Conservation (phyloP, 441 rosid species). For the Flueggea neowawraea region DNA sequence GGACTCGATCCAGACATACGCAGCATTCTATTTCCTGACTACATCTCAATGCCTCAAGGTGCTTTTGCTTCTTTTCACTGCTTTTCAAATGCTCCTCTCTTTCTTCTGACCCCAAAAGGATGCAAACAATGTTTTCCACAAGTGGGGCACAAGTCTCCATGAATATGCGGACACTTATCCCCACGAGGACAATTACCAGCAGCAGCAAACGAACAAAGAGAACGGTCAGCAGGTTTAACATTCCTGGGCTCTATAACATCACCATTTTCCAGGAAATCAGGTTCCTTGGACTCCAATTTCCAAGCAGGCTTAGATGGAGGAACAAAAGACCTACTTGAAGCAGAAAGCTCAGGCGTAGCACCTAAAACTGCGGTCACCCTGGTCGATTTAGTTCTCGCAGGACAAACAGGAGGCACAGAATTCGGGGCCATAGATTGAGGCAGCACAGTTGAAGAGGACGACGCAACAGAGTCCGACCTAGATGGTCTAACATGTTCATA, state of each 20-base stretch:
- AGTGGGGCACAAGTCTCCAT: conserved; percentile 80
- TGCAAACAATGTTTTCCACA: conserved; percentile 91
- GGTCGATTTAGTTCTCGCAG: conserved; percentile 26
- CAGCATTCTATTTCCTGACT: conserved; percentile 72
- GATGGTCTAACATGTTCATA: conserved; percentile 77
- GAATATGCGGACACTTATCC: conserved; percentile 79
- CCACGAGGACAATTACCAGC: conserved; percentile 89
- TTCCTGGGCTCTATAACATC: conserved; percentile 33
- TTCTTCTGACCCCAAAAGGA: conserved; percentile 81
- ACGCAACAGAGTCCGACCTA: conserved; percentile 41
- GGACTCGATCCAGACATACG: conserved; percentile 78
- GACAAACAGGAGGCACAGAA: conserved; percentile 20
- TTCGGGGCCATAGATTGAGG: conserved; percentile 27
- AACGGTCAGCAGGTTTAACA: conserved; percentile 45
- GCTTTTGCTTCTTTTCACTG: conserved; percentile 67
- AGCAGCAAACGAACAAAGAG: conserved; percentile 85
- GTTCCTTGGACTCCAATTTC: conserved; percentile 35
- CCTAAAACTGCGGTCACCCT: conserved; percentile 18
- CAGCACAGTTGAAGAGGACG: conserved; percentile 46
- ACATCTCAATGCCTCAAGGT: conserved; percentile 54
- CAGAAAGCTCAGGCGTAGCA: conserved; percentile 36
- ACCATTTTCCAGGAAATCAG: conserved; percentile 29
- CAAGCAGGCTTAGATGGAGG: conserved; percentile 37
- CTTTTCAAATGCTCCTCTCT: conserved; percentile 72
- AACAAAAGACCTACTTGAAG: conserved; percentile 29